These are phyloP conservation scores for Eutrema heterophyllum DNA, from an alignment of 345 rosid genomes.

Conservation along the genomic window DNA sequence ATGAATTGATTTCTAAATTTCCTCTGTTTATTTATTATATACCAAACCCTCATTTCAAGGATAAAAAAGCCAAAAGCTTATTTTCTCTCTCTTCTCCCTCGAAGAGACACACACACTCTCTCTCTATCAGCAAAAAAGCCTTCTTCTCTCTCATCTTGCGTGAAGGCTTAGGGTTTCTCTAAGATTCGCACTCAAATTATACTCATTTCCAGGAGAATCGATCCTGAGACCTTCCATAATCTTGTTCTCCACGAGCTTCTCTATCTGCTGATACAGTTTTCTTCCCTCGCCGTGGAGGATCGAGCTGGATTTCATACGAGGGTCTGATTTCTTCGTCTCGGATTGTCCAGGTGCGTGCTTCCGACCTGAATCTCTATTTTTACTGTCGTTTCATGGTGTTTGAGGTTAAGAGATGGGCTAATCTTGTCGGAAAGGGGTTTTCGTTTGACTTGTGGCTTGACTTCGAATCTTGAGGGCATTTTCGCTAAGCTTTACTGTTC, in stretches of 20 bases:
- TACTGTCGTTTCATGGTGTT: not conserved
- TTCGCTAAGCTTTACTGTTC: conserved; percentile 38
- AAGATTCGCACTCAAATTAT: conserved; percentile 51
- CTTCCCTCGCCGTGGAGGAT: conserved; percentile 41
- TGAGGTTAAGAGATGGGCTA: not conserved
- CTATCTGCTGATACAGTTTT: conserved; percentile 31
- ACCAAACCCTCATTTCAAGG: conserved; percentile 43
- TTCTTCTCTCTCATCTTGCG: conserved; percentile 18
- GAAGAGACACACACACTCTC: conserved; percentile 23
- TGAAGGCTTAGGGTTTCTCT: conserved; percentile 44
- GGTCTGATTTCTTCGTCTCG: not conserved
- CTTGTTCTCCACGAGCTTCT: conserved; percentile 24
- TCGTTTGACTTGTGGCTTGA: conserved; percentile 16
- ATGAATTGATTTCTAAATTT: not conserved
- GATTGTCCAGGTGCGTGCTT: conserved; percentile 4
- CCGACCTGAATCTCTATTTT: not conserved
- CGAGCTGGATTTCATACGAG: conserved; percentile 3
- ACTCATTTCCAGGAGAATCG: conserved; percentile 35
- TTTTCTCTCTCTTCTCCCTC: conserved; percentile 21
- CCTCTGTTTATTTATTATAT: conserved; percentile 11
- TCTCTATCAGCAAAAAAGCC: conserved; percentile 28
- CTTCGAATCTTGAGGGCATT: conserved; percentile 9
- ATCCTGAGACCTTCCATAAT: not conserved
- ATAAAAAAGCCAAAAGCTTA: conserved; percentile 34
- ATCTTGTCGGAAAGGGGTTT: not conserved